Evolutionary conservation across 306 rosid genomes (phyloP).

Genomic region (Psophocarpus tetragonolobus): DNA sequence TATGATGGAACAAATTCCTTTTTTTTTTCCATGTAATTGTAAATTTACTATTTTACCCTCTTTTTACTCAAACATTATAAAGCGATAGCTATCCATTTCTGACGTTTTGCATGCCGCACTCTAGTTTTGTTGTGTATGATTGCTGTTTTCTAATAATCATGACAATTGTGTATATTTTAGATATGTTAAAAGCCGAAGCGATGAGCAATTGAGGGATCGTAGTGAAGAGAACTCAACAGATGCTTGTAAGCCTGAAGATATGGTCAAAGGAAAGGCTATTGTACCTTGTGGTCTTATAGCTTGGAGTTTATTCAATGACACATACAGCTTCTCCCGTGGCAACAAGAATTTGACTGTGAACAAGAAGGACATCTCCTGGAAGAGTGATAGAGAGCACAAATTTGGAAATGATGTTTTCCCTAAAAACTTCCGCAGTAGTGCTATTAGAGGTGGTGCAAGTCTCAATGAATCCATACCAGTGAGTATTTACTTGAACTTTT

Average conservation of each 20-base stretch:
- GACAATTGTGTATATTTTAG: conserved; percentile 39
- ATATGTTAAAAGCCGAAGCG: conserved; percentile 92
- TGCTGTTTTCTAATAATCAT: conserved; percentile 7
- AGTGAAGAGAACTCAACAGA: not conserved
- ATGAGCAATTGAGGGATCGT: conserved; percentile 57
- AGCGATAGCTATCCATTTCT: too few relatives aligned
- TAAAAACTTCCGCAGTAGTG: conserved; percentile 64
- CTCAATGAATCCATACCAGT: conserved; percentile 49
- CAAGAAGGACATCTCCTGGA: conserved; percentile 79
- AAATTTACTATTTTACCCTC: too few relatives aligned
- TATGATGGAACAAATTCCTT: too few relatives aligned
- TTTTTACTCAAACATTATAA: too few relatives aligned
- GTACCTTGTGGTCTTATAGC: conserved; percentile 97
- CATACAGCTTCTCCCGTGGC: conserved; percentile 57
- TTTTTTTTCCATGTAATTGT: too few relatives aligned
- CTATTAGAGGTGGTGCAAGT: conserved; percentile 53
- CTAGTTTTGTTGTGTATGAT: not conserved
- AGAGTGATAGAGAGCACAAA: conserved; percentile 88
- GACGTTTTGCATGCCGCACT: too few relatives aligned
- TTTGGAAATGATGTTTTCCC: conserved; percentile 81
- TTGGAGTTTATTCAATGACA: conserved; percentile 93
- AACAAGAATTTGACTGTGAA: conserved; percentile 44
- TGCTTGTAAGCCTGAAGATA: conserved; percentile 73
- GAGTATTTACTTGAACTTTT: conserved; percentile 40
- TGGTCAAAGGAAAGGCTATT: conserved; percentile 37